Evolutionary conservation across 2,329 filamentous ascomycete genomes (phyloP).

Genomic region (Ampelomyces quisqualis): DNA sequence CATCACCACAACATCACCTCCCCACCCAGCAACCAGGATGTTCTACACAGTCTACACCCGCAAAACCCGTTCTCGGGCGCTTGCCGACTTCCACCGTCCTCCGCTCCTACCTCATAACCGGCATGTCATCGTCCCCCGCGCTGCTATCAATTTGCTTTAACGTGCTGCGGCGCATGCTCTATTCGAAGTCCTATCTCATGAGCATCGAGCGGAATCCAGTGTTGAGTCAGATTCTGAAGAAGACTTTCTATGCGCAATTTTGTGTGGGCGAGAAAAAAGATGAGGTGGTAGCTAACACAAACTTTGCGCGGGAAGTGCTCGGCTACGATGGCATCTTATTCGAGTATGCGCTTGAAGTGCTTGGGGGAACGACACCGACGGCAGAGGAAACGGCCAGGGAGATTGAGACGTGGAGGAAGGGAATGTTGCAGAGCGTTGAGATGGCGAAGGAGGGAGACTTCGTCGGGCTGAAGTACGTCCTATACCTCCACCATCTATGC

Average conservation of each 20-base stretch:
- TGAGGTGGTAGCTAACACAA: constrained; percentile 65
- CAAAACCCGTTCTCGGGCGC: constrained; percentile 57
- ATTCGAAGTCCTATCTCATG: constrained; percentile 65
- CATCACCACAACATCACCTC: constrained; percentile 18
- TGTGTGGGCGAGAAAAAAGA: constrained; percentile 74
- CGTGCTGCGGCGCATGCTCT: constrained; percentile 67
- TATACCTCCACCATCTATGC: background rate
- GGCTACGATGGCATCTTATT: constrained; percentile 84
- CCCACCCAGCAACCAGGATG: constrained; percentile 18
- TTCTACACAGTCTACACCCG: constrained; percentile 12
- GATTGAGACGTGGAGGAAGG: constrained; percentile 69
- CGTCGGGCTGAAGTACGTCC: constrained; percentile 54
- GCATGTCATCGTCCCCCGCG: constrained; percentile 67
- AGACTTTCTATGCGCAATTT: constrained; percentile 88
- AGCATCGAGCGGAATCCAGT: constrained; percentile 75
- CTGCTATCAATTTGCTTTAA: constrained; percentile 70
- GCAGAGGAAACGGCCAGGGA: constrained; percentile 59
- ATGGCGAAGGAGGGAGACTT: constrained; percentile 55
- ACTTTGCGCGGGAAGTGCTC: constrained; percentile 66
- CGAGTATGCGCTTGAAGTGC: constrained; percentile 79
- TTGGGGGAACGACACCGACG: constrained; percentile 61
- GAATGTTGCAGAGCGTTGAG: constrained; percentile 71
- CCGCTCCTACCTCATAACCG: constrained; percentile 68
- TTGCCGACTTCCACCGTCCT: constrained; percentile 67
- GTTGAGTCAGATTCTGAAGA: constrained; percentile 69